Percentiles rank a stretch among this genome's conserved stretches.
Conservation (phyloP, 345 rosid species). For the Populus alba region DNA sequence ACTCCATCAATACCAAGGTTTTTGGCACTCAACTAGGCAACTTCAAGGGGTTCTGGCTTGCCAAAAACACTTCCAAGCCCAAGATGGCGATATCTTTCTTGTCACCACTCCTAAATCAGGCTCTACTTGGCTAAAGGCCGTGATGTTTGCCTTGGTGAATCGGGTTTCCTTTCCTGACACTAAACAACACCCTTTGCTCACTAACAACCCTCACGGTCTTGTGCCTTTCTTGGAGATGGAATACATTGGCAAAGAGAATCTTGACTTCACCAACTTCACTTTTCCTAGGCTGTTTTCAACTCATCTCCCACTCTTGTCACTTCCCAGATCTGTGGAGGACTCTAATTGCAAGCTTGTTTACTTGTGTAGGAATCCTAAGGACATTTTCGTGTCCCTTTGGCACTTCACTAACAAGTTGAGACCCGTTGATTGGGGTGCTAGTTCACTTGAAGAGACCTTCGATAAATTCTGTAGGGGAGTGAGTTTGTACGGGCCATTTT, state of each 20-base stretch:
- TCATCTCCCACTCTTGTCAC: constrained; percentile 35
- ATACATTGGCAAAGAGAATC: constrained; percentile 7
- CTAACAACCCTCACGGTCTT: constrained; percentile 50
- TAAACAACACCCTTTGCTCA: constrained; percentile 45
- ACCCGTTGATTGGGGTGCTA: constrained; percentile 14
- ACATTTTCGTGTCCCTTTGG: constrained; percentile 53
- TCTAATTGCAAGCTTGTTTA: constrained; percentile 51
- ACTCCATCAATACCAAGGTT: constrained; percentile 49
- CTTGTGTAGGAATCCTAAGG: constrained; percentile 59
- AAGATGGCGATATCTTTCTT: constrained; percentile 40
- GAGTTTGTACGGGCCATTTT: constrained; percentile 48
- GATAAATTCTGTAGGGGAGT: constrained; percentile 47
- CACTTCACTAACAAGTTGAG: constrained; percentile 50
- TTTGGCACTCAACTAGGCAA: constrained; percentile 39
- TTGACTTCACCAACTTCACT: constrained; percentile 25
- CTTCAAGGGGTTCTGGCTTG: constrained; percentile 41
- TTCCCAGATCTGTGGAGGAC: constrained; percentile 31
- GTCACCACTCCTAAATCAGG: constrained; percentile 62
- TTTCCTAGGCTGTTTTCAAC: constrained; percentile 48
- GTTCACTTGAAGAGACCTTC: constrained; percentile 37
- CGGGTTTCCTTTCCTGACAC: constrained; percentile 18
- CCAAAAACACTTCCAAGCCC: constrained; percentile 46
- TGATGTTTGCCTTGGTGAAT: constrained; percentile 43
- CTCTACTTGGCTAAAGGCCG: constrained; percentile 62
- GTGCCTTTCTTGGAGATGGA: constrained; percentile 50